A percentile compares a stretch with the other conserved stretches of the same genome.
Evolutionary conservation across 176 grass and related monocot genomes (phyloP).

Genomic region (Oryza glumipatula): DNA sequence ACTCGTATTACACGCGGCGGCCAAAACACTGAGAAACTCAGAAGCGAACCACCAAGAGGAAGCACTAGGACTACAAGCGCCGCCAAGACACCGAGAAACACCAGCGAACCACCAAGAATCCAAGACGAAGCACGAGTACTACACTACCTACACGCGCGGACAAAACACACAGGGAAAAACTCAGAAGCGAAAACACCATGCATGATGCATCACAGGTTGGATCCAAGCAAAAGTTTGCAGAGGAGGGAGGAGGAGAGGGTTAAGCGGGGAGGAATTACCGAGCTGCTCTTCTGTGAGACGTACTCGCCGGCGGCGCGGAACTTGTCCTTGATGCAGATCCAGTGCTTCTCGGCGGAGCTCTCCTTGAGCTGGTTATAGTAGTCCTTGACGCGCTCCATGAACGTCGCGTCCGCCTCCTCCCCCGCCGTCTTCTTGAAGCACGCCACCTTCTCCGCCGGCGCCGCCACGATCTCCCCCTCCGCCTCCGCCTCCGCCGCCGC

Average conservation of each 20-base stretch:
- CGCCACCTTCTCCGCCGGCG: neutral
- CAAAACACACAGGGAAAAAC: no score
- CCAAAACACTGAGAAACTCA: neutral
- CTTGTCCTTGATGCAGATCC: slow-evolving; percentile 66
- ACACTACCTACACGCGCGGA: no score
- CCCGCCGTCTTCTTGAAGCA: slow-evolving; percentile 60
- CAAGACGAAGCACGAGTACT: no score
- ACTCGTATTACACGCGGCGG: neutral
- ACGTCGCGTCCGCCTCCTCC: slow-evolving; percentile 6
- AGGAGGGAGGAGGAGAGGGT: neutral
- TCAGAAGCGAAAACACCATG: no score
- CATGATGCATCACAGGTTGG: neutral
- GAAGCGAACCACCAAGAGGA: neutral
- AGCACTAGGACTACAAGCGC: neutral
- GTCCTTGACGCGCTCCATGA: slow-evolving; percentile 53
- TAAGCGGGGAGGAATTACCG: neutral
- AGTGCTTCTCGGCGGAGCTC: slow-evolving; percentile 53
- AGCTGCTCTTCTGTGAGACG: slow-evolving; percentile 36
- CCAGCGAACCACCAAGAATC: neutral
- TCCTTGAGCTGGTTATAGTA: slow-evolving; percentile 60
- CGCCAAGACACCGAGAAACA: neutral
- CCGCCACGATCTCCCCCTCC: neutral
- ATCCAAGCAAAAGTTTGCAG: neutral
- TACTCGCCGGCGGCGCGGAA: slow-evolving; percentile 43
- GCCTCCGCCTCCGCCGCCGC: neutral